Conservation (phyloP, 225 moss, liverwort and hornwort species). For the Neckera pumila region DNA sequence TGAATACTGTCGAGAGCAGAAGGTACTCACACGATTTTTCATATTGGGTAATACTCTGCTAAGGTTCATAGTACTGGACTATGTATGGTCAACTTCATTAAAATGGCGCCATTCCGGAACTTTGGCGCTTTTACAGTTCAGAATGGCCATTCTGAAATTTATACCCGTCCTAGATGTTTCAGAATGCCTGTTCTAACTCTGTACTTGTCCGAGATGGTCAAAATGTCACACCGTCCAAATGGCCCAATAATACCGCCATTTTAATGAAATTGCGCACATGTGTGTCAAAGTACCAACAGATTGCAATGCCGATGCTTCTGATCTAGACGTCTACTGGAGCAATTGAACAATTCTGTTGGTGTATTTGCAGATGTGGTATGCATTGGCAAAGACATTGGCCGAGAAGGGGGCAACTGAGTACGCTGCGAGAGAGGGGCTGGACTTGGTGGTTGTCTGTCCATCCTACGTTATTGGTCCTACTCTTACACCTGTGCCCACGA, state of each 20-base stretch:
- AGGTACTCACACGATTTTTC: slow-evolving; percentile 16
- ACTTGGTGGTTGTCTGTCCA: slow-evolving; percentile 76
- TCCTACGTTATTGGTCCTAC: slow-evolving; percentile 70
- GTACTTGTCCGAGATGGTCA: too few relatives aligned
- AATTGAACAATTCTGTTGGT: not conserved
- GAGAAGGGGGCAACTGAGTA: slow-evolving; percentile 62
- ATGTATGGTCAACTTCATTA: too few relatives aligned
- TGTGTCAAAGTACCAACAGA: not conserved
- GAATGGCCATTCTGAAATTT: too few relatives aligned
- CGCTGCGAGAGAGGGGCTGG: slow-evolving; percentile 38
- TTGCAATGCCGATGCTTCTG: not conserved
- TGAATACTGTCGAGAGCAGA: slow-evolving; percentile 59
- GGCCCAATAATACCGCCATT: too few relatives aligned
- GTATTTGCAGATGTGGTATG: slow-evolving; percentile 66
- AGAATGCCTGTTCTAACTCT: too few relatives aligned
- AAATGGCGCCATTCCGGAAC: too few relatives aligned
- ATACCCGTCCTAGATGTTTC: too few relatives aligned
- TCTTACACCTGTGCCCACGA: slow-evolving; percentile 46
- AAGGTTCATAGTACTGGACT: not conserved
- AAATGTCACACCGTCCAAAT: too few relatives aligned
- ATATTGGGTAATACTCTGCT: not conserved
- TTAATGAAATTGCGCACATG: too few relatives aligned
- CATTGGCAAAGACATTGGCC: slow-evolving; percentile 81
- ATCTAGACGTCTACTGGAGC: not conserved
- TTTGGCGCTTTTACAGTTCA: too few relatives aligned